Base-by-base conservation (phyloP, 495 filamentous ascomycete genomes). In the Glonium stellatum region DNA sequence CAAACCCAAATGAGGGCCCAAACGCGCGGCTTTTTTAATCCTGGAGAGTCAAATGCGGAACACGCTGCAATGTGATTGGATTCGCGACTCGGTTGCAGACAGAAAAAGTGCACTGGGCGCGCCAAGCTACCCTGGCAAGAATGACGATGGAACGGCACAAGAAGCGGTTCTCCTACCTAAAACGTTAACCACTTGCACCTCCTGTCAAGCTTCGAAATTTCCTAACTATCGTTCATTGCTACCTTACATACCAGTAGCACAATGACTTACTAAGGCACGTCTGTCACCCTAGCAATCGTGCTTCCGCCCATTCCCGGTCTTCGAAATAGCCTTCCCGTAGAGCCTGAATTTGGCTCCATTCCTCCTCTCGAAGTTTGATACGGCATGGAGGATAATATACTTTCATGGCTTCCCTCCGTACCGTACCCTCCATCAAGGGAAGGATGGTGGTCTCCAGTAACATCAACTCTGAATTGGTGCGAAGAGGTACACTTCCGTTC, bases 401-500 rank as follows among this genome's bases (percentile, higher is more conserved):
- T 58, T 0, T 61, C 71, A 42, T 76, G 73, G 64, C 77, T 86
- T 15, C 84, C 82, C 34, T 79, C 75, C 31, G 79, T 92, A 61
- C 81, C 85, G 22, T 96, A 95, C 71, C 84, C 87, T 44, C 79
- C 81, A 48, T 77, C 82, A 9, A 67, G 77, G 25, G 77, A 81
- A 54, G 91, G 91, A 31, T 88, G 84, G 71, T 96, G 91, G 91
- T 82, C 79, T 12, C 85, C 89, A 37, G 87, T 93, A 44, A 96
- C 90, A 0, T 92, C 89, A 19, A 96, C 91, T 0, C 68, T 96
- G 58, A 93, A 96, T 66, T 96, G 89, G 85, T 95, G 91, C 70
- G 91, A 95, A 81, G 90, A 95, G 82, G 88, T 90, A 73, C 58
- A 9, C 49, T 37, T 47, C 12, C 25, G 12, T 13, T 23, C 48